phyloP scores from a whole-genome alignment of 1,284 basidiomycete genomes.

The Naganishia sp. region DNA sequence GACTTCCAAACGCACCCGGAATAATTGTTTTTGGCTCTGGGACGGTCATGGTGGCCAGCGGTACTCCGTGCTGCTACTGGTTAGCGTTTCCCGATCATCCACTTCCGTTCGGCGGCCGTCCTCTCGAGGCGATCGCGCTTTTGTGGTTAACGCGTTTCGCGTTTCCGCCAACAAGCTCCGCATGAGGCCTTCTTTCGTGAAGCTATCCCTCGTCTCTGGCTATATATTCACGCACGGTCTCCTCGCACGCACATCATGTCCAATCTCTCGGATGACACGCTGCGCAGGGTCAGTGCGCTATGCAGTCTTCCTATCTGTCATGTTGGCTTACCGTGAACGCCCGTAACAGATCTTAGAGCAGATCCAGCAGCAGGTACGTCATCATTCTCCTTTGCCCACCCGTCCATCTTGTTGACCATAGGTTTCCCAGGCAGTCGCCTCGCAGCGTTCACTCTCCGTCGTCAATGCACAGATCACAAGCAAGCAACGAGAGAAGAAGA shows the following conservation, averaged over 20 bases:
- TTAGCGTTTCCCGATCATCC: no score
- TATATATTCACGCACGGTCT: not conserved
- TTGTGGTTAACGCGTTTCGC: not conserved
- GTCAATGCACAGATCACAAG: slow-evolving; percentile 31
- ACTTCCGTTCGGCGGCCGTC: no score
- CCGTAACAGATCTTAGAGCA: slow-evolving; percentile 74
- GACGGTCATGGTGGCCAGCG: no score
- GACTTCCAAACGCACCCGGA: no score
- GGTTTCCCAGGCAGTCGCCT: slow-evolving; percentile 62
- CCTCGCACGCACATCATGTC: slow-evolving; percentile 60
- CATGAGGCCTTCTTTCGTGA: no score
- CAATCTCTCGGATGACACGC: slow-evolving; percentile 77
- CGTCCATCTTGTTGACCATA: not conserved
- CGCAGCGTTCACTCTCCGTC: slow-evolving; percentile 68
- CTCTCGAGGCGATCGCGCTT: not conserved
- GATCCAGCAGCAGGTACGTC: slow-evolving; percentile 70
- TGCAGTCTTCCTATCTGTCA: not conserved
- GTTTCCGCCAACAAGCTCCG: not conserved
- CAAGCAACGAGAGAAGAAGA: slow-evolving; percentile 30
- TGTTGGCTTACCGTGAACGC: not conserved
- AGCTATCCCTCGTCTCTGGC: no score
- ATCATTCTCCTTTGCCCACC: not conserved
- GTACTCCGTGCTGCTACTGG: no score
- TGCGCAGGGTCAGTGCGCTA: slow-evolving; percentile 67
- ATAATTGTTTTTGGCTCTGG: no score